Evolutionary conservation across 345 rosid species (phyloP).

Genomic region (Geranium brycei): DNA sequence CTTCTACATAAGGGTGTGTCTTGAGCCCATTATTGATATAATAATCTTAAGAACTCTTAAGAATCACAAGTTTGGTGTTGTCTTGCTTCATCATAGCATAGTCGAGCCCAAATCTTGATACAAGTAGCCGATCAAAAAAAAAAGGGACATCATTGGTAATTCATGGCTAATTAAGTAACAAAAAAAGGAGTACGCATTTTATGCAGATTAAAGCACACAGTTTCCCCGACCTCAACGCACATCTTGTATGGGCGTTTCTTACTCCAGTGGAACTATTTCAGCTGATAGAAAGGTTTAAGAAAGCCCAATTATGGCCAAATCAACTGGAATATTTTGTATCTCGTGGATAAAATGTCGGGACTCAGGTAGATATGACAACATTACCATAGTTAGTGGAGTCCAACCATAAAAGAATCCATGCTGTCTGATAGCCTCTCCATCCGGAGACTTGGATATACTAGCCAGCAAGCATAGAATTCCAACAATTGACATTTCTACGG

Average conservation of each 20-base stretch:
- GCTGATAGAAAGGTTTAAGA: background rate
- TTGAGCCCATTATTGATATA: too few species aligned
- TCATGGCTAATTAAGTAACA: too few species aligned
- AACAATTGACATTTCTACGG: constrained; percentile 87
- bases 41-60: too few species aligned
- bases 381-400: constrained; percentile 80
- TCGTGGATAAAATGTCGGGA: background rate
- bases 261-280: background rate
- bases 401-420: constrained; percentile 87
- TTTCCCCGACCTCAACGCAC: background rate
- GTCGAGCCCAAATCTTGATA: too few species aligned
- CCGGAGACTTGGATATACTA: constrained; percentile 83
- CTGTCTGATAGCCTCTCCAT: constrained; percentile 76
- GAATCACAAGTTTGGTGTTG: too few species aligned
- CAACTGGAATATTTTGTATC: background rate
- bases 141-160: too few species aligned
- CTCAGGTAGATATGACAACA: constrained; percentile 5
- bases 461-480: constrained; percentile 83
- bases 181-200: background rate
- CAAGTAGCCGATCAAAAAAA: too few species aligned
- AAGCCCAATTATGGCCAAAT: background rate
- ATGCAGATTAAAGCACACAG: background rate
- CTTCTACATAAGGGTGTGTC: too few species aligned
- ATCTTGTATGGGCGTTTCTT: background rate
- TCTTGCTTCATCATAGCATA: too few species aligned